phyloP scores from a whole-genome alignment of 179 eudicot species.

The Spinacia oleracea region DNA sequence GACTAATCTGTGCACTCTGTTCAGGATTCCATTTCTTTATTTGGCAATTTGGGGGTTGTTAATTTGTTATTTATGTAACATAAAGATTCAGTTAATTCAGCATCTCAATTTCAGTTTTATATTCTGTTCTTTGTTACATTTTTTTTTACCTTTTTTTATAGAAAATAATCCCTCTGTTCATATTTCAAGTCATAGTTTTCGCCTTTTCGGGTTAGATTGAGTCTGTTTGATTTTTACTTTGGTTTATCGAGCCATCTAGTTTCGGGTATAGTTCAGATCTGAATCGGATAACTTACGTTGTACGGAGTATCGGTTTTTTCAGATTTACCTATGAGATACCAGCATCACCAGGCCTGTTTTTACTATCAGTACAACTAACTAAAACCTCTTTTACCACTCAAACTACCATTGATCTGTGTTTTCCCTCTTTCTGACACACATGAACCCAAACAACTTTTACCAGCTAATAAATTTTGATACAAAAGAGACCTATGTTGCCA shows the following conservation, averaged over 20 bases:
- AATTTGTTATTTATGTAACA: neutral
- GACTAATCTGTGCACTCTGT: conserved; percentile 15
- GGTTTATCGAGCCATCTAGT: too few species aligned
- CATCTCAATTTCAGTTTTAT: too few species aligned
- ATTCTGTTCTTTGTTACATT: neutral
- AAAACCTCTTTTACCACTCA: neutral
- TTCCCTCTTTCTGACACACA: neutral
- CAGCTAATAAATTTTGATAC: neutral
- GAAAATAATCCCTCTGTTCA: neutral
- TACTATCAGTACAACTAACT: too few species aligned
- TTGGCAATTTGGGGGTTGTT: conserved; percentile 12
- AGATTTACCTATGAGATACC: too few species aligned
- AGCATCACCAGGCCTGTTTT: too few species aligned
- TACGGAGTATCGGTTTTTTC: too few species aligned
- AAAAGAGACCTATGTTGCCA: neutral
- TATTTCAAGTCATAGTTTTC: neutral
- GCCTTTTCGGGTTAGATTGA: too few species aligned
- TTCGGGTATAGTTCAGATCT: too few species aligned
- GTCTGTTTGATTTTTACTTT: too few species aligned
- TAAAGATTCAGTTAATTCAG: neutral
- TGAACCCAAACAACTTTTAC: neutral
- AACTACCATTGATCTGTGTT: neutral
- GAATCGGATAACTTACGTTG: too few species aligned
- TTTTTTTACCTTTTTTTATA: too few species aligned
- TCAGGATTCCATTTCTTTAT: conserved; percentile 13